phyloP scores from a whole-genome alignment of 2,329 filamentous ascomycete genomes.

The Hymenoscyphus albidus region DNA sequence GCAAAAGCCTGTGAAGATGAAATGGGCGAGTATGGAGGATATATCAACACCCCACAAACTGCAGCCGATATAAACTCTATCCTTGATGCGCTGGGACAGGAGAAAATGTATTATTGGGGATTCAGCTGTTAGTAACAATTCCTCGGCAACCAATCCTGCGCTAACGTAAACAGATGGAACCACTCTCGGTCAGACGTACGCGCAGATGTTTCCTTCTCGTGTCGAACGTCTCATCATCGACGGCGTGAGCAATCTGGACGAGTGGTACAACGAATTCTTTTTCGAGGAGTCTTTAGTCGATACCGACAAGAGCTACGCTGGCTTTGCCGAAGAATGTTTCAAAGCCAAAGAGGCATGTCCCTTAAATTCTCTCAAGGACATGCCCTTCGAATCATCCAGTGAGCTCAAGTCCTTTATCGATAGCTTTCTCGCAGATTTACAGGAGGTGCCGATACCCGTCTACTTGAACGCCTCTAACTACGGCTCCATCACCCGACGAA shows the following conservation, averaged over 20 bases:
- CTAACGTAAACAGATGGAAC: slow-evolving; percentile 34
- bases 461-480: slow-evolving; percentile 25
- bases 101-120: slow-evolving; percentile 40
- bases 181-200: slow-evolving; percentile 41
- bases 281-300: slow-evolving; percentile 22
- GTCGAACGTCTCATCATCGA: slow-evolving; percentile 27
- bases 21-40: slow-evolving; percentile 43
- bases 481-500: slow-evolving; percentile 20
- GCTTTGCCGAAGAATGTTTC: slow-evolving; percentile 23
- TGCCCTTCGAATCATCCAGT: slow-evolving; percentile 9
- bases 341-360: slow-evolving; percentile 20
- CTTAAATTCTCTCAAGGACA: slow-evolving; percentile 14
- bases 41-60: slow-evolving; percentile 48
- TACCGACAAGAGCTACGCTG: slow-evolving; percentile 22
- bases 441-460: slow-evolving; percentile 24
- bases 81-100: slow-evolving; percentile 41
- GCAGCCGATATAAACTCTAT: slow-evolving; percentile 51
- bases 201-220: slow-evolving; percentile 37
- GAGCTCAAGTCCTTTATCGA: slow-evolving; percentile 16
- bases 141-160: neutral
- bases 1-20: slow-evolving; percentile 42
- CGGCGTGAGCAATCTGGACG: slow-evolving; percentile 30
- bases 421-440: slow-evolving; percentile 14
- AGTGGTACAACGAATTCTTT: slow-evolving; percentile 24
- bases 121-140: slow-evolving; percentile 34